Evolutionary conservation across 306 rosid species (phyloP).

Genomic region (Rosa persica): DNA sequence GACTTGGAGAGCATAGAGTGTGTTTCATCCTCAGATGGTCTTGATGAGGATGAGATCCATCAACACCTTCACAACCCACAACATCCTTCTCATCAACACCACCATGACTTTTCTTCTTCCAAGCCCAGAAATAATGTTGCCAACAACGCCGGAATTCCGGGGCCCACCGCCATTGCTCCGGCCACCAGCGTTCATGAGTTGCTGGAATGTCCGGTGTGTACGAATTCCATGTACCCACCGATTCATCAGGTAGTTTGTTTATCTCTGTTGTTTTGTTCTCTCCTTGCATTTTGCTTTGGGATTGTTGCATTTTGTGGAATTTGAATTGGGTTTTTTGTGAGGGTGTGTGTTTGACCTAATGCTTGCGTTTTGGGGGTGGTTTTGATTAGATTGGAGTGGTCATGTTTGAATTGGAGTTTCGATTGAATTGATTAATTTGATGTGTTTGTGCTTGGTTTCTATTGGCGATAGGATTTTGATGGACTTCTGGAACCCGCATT

Average conservation of each 20-base stretch:
- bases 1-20: slow-evolving; percentile 90
- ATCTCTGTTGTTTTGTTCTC: slow-evolving; percentile 6
- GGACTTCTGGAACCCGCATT: background rate
- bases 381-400: slow-evolving; percentile 10
- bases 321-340: background rate
- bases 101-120: slow-evolving; percentile 66
- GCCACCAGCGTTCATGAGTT: slow-evolving; percentile 95
- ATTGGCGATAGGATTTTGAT: background rate
- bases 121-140: slow-evolving; percentile 54
- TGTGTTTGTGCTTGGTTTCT: background rate
- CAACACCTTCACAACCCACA: slow-evolving; percentile 32
- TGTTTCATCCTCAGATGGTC: slow-evolving; percentile 72
- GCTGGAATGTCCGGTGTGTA: slow-evolving; percentile 94
- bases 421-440: background rate
- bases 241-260: slow-evolving; percentile 71
- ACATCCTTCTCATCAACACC: slow-evolving; percentile 47
- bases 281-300: background rate
- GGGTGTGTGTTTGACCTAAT: background rate
- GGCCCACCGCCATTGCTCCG: slow-evolving; percentile 63
- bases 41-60: slow-evolving; percentile 95
- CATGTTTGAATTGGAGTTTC: background rate
- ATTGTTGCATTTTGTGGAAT: background rate
- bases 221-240: slow-evolving; percentile 98
- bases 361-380: slow-evolving; percentile 11
- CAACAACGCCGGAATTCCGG: slow-evolving; percentile 14